Conservation (phyloP, 1,284 basidiomycete genomes). For the Mycosarcoma maydis region DNA sequence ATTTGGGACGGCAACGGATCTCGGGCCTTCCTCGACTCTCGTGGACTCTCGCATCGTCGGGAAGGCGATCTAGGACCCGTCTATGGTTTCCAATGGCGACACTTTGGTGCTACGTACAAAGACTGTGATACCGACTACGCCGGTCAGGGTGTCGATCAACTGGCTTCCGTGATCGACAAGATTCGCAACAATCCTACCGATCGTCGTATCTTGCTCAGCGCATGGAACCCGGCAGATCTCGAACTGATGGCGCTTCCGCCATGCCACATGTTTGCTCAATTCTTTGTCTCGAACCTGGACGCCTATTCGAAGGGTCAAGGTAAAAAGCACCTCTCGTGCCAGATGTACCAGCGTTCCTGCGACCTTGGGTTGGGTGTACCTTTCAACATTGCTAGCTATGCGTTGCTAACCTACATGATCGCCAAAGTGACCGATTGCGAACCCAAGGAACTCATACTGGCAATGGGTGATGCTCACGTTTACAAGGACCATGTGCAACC, state of each 20-base stretch:
- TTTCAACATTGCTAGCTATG: slow-evolving; percentile 98
- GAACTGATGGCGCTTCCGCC: slow-evolving; percentile 94
- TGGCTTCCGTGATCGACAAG: slow-evolving; percentile 85
- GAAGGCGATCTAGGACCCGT: slow-evolving; percentile 95
- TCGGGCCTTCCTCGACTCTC: slow-evolving; percentile 82
- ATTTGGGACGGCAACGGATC: slow-evolving; percentile 99
- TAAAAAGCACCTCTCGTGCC: slow-evolving; percentile 75
- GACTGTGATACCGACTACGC: slow-evolving; percentile 81
- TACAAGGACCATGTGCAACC: slow-evolving; percentile 92
- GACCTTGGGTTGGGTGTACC: slow-evolving; percentile 91
- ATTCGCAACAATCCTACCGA: slow-evolving; percentile 94
- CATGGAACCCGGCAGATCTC: slow-evolving; percentile 97
- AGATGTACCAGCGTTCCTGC: slow-evolving; percentile 98
- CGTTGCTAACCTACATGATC: slow-evolving; percentile 95
- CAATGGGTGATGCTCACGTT: slow-evolving; percentile 93
- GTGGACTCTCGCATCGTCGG: slow-evolving; percentile 82
- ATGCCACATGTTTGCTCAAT: slow-evolving; percentile 98
- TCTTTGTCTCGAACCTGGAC: slow-evolving; percentile 79
- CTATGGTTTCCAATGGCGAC: slow-evolving; percentile 98
- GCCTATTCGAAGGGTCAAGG: slow-evolving; percentile 53
- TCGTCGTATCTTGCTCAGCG: slow-evolving; percentile 91
- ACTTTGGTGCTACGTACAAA: slow-evolving; percentile 90
- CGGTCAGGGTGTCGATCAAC: slow-evolving; percentile 92
- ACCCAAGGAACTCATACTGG: slow-evolving; percentile 87
- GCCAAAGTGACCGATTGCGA: slow-evolving; percentile 87